These are phyloP conservation scores for Verticillium klebahnii DNA, from an alignment of 2,329 filamentous ascomycete species.

Conservation along the genomic window DNA sequence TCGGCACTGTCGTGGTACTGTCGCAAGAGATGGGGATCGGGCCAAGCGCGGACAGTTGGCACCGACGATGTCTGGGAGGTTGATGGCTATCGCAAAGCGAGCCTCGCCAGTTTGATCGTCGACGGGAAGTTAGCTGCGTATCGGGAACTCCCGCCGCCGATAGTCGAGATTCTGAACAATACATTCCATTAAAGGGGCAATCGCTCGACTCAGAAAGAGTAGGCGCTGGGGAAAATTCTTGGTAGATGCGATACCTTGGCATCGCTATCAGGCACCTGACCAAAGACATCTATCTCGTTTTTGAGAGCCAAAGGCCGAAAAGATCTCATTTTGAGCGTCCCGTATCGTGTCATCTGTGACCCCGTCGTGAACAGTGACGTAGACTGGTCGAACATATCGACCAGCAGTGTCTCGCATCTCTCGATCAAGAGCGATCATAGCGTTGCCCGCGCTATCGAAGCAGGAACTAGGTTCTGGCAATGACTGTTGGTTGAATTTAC, in stretches of 20 bases:
- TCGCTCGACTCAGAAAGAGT: background rate
- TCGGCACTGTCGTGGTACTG: slow-evolving; percentile 19
- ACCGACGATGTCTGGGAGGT: slow-evolving; percentile 20
- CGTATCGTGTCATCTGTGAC: too few species aligned
- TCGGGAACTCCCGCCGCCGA: slow-evolving; percentile 15
- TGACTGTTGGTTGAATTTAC: background rate
- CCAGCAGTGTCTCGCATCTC: background rate
- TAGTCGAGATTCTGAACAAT: slow-evolving; percentile 1
- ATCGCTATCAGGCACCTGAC: too few species aligned
- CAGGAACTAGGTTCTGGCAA: background rate
- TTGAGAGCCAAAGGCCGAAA: too few species aligned
- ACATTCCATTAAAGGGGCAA: background rate
- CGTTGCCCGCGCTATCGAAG: background rate
- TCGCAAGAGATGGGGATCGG: slow-evolving; percentile 21
- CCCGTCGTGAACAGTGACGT: background rate
- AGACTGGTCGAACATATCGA: slow-evolving; percentile 11
- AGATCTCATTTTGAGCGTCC: too few species aligned
- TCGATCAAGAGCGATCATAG: slow-evolving; percentile 1
- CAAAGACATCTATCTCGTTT: too few species aligned
- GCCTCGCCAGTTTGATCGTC: slow-evolving; percentile 14
- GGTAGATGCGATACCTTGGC: too few species aligned
- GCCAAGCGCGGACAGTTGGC: slow-evolving; percentile 13
- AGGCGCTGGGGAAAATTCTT: background rate
- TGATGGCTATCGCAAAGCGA: slow-evolving; percentile 17
- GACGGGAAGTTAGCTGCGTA: slow-evolving; percentile 17